Base-by-base conservation (phyloP, 2,329 filamentous ascomycete genomes). In the Botrytis aclada region DNA sequence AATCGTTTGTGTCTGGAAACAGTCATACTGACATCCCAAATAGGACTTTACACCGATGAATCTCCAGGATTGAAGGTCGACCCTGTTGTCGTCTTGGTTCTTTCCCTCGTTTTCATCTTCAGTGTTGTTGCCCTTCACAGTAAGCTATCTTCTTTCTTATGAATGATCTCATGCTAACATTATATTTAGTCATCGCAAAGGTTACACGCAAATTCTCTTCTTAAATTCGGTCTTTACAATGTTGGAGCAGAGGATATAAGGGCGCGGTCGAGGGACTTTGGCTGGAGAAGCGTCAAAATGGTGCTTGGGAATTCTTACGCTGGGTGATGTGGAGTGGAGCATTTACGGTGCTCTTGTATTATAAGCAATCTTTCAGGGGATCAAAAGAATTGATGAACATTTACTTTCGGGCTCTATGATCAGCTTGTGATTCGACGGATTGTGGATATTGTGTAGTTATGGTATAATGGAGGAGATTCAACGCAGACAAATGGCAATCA, bases 101-200 rank as follows among this genome's bases (percentile, higher is more conserved):
- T 99, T 79, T 97, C 94, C 81, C 89, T 99, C 80, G 96, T 97
- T 76, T 99, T 99, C 85, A 99, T 99, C 84, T 98, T 99, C 86
- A 96, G 93, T 81, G 96, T 99, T 81, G 96, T 99, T 81, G 95
- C 94, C 79, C 88, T 99, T 82, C 96, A 99, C 86, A 94, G 96
- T 98, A 90, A 79, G 93, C 65, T 41, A 45, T 43, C 32, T 69
- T 61, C 22, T n/a, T 34, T 37, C 37, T 54, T 34, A 5, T n/a
- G 51, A 32, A 54, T 39, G 29, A 45, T 39, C 22, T 32, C 32
- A 54, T 22, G 74, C 72, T 73, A 74, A 60, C 34, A 22, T 63
- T 32, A 29, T 29, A 25, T 70, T 14, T 77, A 98, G 95, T 98
- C 83, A 96, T 98, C 83, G 95, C 95, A 83, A 98, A 98, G 88